Evolutionary conservation across 2,329 filamentous ascomycete species (phyloP), one percentile per base, ranked within the genome.

Genomic region (Cadophora gregata): DNA sequence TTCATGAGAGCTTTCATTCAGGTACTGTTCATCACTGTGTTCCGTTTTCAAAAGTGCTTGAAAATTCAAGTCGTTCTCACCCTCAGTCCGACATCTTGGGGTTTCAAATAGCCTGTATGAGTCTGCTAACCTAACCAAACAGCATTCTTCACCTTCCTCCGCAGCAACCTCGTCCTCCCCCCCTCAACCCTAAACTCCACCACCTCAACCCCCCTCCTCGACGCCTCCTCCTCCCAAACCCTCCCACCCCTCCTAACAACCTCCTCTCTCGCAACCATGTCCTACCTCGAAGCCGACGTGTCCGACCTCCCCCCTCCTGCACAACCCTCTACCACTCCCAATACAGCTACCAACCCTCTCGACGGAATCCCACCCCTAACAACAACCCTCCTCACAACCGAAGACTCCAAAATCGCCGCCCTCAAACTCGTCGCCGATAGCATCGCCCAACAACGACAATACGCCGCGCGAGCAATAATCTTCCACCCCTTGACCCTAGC

Each of bases 141-240:
- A 96, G 92, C 92, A 29, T 96, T 96, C 82, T 90, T 96, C 79
- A 90, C 88, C 64, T 95, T 93, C 73, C 84, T 96, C 19, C 88
- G 91, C 72, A 91, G 91, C 70, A 96, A 96, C 76, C 86, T 96
- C 64, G 89, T 90, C 73, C 88, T 95, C 66, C 84, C 83, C 61
- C 81, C 82, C 62, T 76, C 73, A 25, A 72, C 82, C 36, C 76
- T 73, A 24, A 81, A 82, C 55, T 88, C 90, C 59, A 84, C 87
- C 67, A 82, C 84, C 64, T 90, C 86, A 68, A 92, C 90, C 27
- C 89, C 90, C 24, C 84, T 86, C 73, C 81, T 89, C 76, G 81
- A 85, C 78, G 82, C 89, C 71, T 79, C 82, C 65, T 78, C 83
- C 72, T 79, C 79, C 21, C 78, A 78, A 58, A 70, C 74, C 48